Evolutionary conservation across 78 protist genomes (phyloP).

Genomic region (Dictyostelium brefeldianum): DNA sequence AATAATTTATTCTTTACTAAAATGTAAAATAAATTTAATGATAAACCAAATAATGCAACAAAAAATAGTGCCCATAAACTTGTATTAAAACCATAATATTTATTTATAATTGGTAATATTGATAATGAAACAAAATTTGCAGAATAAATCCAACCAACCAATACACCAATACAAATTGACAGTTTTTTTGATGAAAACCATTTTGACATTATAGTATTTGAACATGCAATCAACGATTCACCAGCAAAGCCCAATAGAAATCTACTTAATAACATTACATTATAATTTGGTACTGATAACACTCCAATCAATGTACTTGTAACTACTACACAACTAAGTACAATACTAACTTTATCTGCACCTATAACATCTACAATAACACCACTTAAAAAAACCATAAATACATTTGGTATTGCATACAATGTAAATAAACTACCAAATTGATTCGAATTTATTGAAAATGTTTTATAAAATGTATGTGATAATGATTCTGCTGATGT

Average conservation of each 20-base stretch:
- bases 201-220: conserved; percentile 65
- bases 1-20: not conserved
- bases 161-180: conserved; percentile 28
- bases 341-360: conserved; percentile 39
- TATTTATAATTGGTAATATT: conserved; percentile 28
- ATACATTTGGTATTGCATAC: conserved; percentile 54
- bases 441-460: conserved; percentile 19
- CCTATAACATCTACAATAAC: conserved; percentile 38
- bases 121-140: conserved; percentile 37
- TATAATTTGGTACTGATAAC: conserved; percentile 49
- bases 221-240: conserved; percentile 60
- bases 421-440: conserved; percentile 61
- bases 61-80: conserved; percentile 58
- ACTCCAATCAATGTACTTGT: conserved; percentile 52
- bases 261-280: conserved; percentile 25
- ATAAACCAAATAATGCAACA: not conserved
- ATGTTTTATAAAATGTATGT: conserved; percentile 46
- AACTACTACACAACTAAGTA: conserved; percentile 5
- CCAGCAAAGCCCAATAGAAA: conserved; percentile 75
- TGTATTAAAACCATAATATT: conserved; percentile 4
- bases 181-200: conserved; percentile 10
- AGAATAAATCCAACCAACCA: conserved; percentile 57
- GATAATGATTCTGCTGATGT: conserved; percentile 69
- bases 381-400: conserved; percentile 54
- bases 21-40: conserved; percentile 21